Evolutionary conservation across 2,329 filamentous ascomycete genomes (phyloP).

Genomic region (Alternaria arborescens): DNA sequence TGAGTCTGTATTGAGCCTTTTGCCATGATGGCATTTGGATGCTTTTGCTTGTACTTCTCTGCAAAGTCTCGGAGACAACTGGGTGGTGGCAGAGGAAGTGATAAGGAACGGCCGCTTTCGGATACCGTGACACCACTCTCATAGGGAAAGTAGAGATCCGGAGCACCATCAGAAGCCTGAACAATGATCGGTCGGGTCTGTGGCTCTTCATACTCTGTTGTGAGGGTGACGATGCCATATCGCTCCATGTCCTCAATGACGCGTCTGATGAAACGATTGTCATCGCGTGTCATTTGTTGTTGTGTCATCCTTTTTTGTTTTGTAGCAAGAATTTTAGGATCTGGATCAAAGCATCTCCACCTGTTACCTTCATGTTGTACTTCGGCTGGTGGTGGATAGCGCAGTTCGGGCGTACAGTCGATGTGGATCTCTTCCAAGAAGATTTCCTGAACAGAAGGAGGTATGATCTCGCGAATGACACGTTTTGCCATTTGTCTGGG

Average conservation of each 20-base stretch:
- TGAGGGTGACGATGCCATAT: conserved; percentile 28
- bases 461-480: conserved; percentile 37
- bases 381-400: conserved; percentile 19
- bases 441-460: conserved; percentile 31
- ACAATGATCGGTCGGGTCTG: conserved; percentile 36
- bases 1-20: conserved; percentile 40
- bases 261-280: conserved; percentile 27
- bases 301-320: no score
- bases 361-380: conserved; percentile 40
- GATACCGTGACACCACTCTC: no score
- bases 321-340: no score
- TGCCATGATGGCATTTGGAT: conserved; percentile 34
- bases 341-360: conserved; percentile 23
- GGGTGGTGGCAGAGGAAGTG: no score
- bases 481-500: conserved; percentile 33
- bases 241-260: conserved; percentile 41
- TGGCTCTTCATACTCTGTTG: conserved; percentile 27
- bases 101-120: no score
- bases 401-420: conserved; percentile 5
- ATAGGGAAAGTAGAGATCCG: conserved; percentile 34
- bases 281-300: no score
- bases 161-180: conserved; percentile 33
- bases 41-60: conserved; percentile 19
- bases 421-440: conserved; percentile 33
- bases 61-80: no score